A percentile compares a stretch with the other conserved stretches of the same genome.
Conservation (phyloP, 139 green algal species). For the Chlorella ohadii region DNA sequence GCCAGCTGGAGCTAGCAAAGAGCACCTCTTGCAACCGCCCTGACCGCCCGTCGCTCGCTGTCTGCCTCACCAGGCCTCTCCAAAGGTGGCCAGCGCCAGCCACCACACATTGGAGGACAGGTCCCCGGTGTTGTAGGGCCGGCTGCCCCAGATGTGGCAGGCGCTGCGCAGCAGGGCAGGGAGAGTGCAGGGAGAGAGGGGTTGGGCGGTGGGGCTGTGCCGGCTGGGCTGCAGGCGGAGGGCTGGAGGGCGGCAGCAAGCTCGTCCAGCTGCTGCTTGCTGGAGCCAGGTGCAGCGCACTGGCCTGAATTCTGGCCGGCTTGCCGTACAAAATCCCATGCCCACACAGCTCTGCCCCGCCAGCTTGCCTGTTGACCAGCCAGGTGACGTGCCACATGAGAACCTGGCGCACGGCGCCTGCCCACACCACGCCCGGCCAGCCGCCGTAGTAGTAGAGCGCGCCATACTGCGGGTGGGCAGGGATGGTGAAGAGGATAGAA, state of each 20-base stretch:
- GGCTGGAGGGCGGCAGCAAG: no score
- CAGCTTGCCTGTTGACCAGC: constrained; percentile 89
- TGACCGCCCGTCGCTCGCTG: neutral
- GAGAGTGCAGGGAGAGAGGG: no score
- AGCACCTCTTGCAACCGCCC: no score
- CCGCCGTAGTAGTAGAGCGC: constrained; percentile 88
- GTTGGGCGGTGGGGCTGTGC: no score
- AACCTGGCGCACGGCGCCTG: constrained; percentile 79
- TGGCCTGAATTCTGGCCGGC: no score
- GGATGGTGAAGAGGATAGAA: neutral
- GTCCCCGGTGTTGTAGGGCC: constrained; percentile 90
- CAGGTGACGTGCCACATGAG: constrained; percentile 99
- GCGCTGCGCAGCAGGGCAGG: constrained; percentile 38
- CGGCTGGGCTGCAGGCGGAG: no score
- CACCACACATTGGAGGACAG: constrained; percentile 81
- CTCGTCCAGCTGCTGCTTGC: no score
- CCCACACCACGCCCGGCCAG: constrained; percentile 93
- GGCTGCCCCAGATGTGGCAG: constrained; percentile 92
- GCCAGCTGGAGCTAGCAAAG: no score
- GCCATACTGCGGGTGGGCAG: constrained; percentile 57
- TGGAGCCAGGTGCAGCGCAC: no score
- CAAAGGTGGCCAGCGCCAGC: constrained; percentile 89
- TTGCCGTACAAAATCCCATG: no score
- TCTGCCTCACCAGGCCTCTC: constrained; percentile 87
- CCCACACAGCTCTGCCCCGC: neutral